phyloP scores from a whole-genome alignment of 2,329 filamentous ascomycete genomes.

The Aspergillus viridinutans region DNA sequence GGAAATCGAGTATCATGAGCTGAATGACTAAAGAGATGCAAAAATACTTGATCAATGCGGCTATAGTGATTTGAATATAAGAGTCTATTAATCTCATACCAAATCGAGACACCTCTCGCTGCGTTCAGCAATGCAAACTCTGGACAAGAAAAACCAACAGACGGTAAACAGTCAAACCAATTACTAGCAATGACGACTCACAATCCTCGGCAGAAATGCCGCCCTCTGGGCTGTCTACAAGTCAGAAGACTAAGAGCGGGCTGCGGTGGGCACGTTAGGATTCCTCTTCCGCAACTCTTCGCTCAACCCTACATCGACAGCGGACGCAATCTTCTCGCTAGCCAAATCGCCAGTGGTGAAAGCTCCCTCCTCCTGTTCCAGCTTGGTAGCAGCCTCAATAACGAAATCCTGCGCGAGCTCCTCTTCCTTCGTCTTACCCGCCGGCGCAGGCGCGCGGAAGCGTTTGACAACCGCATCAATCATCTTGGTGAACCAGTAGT shows the following conservation, averaged over 20 bases:
- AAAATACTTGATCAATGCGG: not conserved
- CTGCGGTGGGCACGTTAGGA: conserved; percentile 14
- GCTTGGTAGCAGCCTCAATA: conserved; percentile 30
- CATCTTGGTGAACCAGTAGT: conserved; percentile 67
- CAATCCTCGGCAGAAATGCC: not conserved
- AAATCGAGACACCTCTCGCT: not conserved
- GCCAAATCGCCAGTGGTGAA: conserved; percentile 23
- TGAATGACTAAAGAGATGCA: not conserved
- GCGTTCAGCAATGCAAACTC: not conserved
- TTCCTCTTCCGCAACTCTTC: conserved; percentile 66
- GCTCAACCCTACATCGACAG: conserved; percentile 70
- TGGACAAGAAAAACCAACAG: not conserved
- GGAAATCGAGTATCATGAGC: no score
- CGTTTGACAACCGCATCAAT: conserved; percentile 60
- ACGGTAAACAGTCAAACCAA: not conserved
- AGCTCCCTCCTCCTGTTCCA: conserved; percentile 28
- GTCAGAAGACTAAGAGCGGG: conserved; percentile 6
- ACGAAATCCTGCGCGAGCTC: conserved; percentile 30
- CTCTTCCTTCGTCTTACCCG: conserved; percentile 12
- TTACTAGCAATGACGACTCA: not conserved
- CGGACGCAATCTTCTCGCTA: conserved; percentile 19
- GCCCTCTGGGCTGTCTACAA: not conserved
- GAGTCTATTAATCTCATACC: not conserved
- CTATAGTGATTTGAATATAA: not conserved
- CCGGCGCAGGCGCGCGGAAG: conserved; percentile 44